phyloP scores from a whole-genome alignment of 1,284 basidiomycete genomes.

The Tilletiaria anomala region DNA sequence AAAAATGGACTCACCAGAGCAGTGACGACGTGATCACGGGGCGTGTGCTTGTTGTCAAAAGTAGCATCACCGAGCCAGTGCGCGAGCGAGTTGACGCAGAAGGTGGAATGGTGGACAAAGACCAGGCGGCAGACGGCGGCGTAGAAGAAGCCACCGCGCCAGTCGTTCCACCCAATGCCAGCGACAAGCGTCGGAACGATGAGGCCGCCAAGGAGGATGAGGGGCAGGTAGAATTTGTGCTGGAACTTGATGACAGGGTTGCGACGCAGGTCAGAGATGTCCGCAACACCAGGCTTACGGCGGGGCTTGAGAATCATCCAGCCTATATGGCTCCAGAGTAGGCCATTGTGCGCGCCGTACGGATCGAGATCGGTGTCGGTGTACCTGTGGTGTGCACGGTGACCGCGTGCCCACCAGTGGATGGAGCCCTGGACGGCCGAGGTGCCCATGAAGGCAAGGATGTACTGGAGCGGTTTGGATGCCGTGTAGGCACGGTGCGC shows the following conservation, averaged over 20 bases:
- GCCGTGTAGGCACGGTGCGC: constrained; percentile 36
- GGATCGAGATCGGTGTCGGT: constrained; percentile 39
- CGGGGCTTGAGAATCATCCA: constrained; percentile 39
- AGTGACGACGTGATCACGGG: constrained; percentile 37
- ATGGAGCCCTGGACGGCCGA: constrained; percentile 36
- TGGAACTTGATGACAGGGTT: constrained; percentile 37
- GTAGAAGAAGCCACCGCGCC: constrained; percentile 38
- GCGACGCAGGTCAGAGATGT: constrained; percentile 33
- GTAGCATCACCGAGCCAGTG: constrained; percentile 38
- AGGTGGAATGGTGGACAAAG: constrained; percentile 38
- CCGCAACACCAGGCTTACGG: constrained; percentile 36
- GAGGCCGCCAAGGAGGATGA: constrained; percentile 35
- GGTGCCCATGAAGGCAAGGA: constrained; percentile 34
- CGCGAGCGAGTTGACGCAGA: constrained; percentile 39
- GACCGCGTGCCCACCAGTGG: constrained; percentile 38
- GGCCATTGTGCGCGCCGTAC: constrained; percentile 36
- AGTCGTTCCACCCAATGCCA: constrained; percentile 37
- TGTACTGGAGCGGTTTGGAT: constrained; percentile 23
- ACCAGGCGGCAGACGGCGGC: constrained; percentile 32
- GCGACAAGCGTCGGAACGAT: constrained; percentile 35
- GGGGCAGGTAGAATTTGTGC: constrained; percentile 35
- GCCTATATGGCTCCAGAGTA: constrained; percentile 37
- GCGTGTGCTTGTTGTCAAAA: constrained; percentile 38
- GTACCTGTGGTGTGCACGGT: constrained; percentile 39
- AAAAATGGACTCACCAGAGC: too few species aligned